A percentile compares a stretch with the other conserved stretches of the same genome.
Conservation (phyloP, 2,329 filamentous ascomycete genomes). For the Myriangium duriaei region DNA sequence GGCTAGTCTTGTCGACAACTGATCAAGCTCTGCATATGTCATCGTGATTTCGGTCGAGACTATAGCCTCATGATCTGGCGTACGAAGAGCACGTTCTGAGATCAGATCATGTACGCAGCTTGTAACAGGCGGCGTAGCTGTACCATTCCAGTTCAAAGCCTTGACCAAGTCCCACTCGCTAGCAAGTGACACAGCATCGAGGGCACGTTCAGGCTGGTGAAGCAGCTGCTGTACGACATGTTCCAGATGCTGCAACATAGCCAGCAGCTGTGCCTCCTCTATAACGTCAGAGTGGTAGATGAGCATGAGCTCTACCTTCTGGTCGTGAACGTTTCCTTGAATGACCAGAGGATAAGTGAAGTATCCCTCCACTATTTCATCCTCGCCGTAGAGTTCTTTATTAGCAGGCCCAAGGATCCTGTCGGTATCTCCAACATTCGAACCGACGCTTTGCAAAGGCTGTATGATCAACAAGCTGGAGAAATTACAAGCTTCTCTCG, state of each 20-base stretch:
- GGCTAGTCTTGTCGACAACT: conserved; percentile 13
- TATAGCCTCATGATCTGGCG: conserved; percentile 16
- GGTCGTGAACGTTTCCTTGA: conserved; percentile 19
- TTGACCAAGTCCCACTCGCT: background rate
- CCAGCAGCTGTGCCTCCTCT: conserved; percentile 19
- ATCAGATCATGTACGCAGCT: conserved; percentile 15
- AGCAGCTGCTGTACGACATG: conserved; percentile 18
- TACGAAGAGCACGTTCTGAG: conserved; percentile 10
- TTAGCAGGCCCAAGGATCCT: background rate
- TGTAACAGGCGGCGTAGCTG: conserved; percentile 11
- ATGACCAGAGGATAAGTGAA: conserved; percentile 26
- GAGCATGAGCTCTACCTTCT: conserved; percentile 19
- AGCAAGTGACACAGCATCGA: background rate
- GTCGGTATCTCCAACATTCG: background rate
- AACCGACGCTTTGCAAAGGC: conserved; percentile 6
- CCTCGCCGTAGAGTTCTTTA: conserved; percentile 7
- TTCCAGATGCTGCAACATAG: conserved; percentile 21
- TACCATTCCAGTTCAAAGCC: conserved; percentile 12
- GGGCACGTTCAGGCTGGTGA: background rate
- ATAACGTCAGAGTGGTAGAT: conserved; percentile 22
- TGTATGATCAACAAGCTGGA: conserved; percentile 35
- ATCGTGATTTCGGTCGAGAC: conserved; percentile 17
- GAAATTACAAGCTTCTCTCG: conserved; percentile 33
- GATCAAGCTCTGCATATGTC: conserved; percentile 18
- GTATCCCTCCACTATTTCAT: conserved; percentile 23